A percentile compares a stretch with the other conserved stretches of the same genome.
phyloP scores from a whole-genome alignment of 2,329 filamentous ascomycete genomes.

The Conoideocrella luteorostrata region DNA sequence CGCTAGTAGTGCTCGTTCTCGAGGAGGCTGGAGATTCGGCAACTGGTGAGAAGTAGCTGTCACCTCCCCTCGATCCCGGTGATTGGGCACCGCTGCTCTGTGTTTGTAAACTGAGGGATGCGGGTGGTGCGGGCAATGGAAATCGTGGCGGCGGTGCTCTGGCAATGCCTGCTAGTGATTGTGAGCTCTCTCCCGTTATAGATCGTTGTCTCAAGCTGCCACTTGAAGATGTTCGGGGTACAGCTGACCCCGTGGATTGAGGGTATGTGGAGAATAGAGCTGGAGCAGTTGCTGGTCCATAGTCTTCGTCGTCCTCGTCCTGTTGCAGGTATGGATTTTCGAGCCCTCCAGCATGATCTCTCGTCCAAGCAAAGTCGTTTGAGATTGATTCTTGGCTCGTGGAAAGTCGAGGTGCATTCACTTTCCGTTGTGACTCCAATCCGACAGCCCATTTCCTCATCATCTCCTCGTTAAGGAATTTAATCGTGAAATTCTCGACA shows the following conservation, averaged over 20 bases:
- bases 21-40: slow-evolving; percentile 73
- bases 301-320: slow-evolving; percentile 56
- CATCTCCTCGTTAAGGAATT: slow-evolving; percentile 82
- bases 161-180: slow-evolving; percentile 49
- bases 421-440: slow-evolving; percentile 69
- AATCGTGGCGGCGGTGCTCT: slow-evolving; percentile 65
- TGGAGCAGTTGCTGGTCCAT: slow-evolving; percentile 29
- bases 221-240: slow-evolving; percentile 51
- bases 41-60: slow-evolving; percentile 90
- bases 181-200: slow-evolving; percentile 63
- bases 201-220: slow-evolving; percentile 71
- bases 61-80: slow-evolving; percentile 56
- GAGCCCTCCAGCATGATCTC: slow-evolving; percentile 56
- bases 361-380: slow-evolving; percentile 77
- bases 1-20: slow-evolving; percentile 67
- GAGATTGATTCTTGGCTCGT: slow-evolving; percentile 44
- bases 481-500: slow-evolving; percentile 93
- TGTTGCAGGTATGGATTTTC: slow-evolving; percentile 75
- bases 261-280: slow-evolving; percentile 27
- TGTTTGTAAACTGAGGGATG: slow-evolving; percentile 64
- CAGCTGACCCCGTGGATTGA: slow-evolving; percentile 16
- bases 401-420: slow-evolving; percentile 44
- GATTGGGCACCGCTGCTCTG: slow-evolving; percentile 43
- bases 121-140: slow-evolving; percentile 53
- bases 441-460: slow-evolving; percentile 89